Evolutionary conservation across 345 rosid genomes (phyloP), one percentile per base, ranked within the genome.

Genomic region (Boechera retrofracta): DNA sequence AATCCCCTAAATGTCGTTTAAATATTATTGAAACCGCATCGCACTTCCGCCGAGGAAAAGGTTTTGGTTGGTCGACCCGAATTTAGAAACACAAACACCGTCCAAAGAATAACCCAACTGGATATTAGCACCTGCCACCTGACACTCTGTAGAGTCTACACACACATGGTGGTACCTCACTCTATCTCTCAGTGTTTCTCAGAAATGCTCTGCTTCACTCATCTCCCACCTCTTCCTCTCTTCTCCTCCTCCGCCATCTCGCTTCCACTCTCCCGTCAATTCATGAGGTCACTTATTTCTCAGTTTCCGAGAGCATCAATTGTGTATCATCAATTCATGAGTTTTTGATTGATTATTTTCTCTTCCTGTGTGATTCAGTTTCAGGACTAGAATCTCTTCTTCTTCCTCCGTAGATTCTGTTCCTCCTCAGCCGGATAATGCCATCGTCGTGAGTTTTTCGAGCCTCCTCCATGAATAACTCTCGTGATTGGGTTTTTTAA

Each of bases 361-460:
- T 77, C 67, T 56, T 21, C 32, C 10, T 56, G 0, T 36, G 10
- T 28, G 60, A 0, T 72, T 66, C 52, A 42, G 47, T 85, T 77
- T 73, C 87, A 86, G 89, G 74, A 44, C 74, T 61, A 41, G 13
- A 62, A 88, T 90, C 90, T 84, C 93, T 21, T 83, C 93, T 33
- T 84, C 88, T 53, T 77, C 72, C 31, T 29, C 71, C 60, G 10
- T 51, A 26, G 76, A 64, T 48, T 57, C 76, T 3, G 41, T 26
- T 35, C 68, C 69, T 68, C 53, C 73, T 51, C 76, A 70, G 11
- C 81, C 68, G 13, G 70, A 67, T 18, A 68, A 57, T 39, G 28
- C 67, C 76, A 62, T 67, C 57, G 71, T 83, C 8, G 83, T 83
- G 65, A 15, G 83, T 77, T 64, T 76, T 18, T 38, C 4, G 1